phyloP scores from a whole-genome alignment of 345 rosid genomes.

The Triadica sebifera region DNA sequence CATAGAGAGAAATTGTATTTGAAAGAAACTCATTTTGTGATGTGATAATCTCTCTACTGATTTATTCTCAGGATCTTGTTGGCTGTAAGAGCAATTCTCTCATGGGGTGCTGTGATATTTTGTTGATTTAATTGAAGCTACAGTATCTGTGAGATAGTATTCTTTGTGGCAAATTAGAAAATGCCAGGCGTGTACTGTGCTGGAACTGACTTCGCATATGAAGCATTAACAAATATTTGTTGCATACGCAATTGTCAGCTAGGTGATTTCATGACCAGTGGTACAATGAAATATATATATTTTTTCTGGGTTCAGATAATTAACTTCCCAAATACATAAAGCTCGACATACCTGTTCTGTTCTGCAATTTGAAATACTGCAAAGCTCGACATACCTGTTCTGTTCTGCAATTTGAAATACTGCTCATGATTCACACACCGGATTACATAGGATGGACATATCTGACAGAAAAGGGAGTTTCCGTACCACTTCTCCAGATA shows the following conservation, averaged over 20 bases:
- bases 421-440: slow-evolving; percentile 20
- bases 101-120: not conserved
- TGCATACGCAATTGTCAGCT: not conserved
- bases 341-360: slow-evolving; percentile 61
- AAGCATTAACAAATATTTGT: not conserved
- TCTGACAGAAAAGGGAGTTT: not conserved
- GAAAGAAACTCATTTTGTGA: not conserved
- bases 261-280: not conserved
- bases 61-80: slow-evolving; percentile 4
- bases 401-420: slow-evolving; percentile 40
- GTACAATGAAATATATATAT: not conserved
- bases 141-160: not conserved
- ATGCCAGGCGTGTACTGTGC: not conserved
- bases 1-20: not conserved
- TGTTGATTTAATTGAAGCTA: slow-evolving; percentile 1
- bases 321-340: not conserved
- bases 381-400: slow-evolving; percentile 84
- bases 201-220: not conserved
- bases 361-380: slow-evolving; percentile 38
- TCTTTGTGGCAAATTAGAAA: not conserved
- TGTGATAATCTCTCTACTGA: not conserved
- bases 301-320: not conserved
- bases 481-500: slow-evolving; percentile 85
- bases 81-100: not conserved
- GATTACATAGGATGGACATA: not conserved